Conservation (phyloP, 805 yeast species). For the Candida chilensis region DNA sequence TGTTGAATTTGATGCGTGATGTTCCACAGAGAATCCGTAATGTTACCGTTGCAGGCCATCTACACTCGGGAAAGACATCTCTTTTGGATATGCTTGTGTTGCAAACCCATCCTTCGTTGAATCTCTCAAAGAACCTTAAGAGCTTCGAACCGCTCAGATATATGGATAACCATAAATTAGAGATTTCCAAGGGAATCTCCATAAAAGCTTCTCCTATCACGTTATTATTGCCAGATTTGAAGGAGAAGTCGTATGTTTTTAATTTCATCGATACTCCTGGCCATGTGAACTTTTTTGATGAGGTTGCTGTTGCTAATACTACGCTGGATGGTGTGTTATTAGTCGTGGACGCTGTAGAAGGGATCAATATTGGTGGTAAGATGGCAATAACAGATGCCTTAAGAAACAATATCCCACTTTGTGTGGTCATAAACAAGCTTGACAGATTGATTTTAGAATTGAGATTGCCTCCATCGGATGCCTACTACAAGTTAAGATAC, state of each 20-base stretch:
- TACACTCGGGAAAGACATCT: slow-evolving; percentile 83
- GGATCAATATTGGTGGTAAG: slow-evolving; percentile 50
- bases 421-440: slow-evolving; percentile 66
- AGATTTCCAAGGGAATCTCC: slow-evolving; percentile 61
- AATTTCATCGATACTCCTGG: slow-evolving; percentile 89
- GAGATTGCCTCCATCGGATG: slow-evolving; percentile 63
- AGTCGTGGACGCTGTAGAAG: slow-evolving; percentile 83
- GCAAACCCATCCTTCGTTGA: slow-evolving; percentile 49
- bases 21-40: slow-evolving; percentile 64
- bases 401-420: slow-evolving; percentile 38
- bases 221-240: slow-evolving; percentile 43
- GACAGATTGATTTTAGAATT: slow-evolving; percentile 82
- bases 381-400: slow-evolving; percentile 43
- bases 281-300: slow-evolving; percentile 78
- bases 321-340: slow-evolving; percentile 59
- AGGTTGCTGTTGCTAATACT: slow-evolving; percentile 45
- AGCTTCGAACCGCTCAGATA: slow-evolving; percentile 46
- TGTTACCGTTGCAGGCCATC: slow-evolving; percentile 69
- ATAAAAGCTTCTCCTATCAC: slow-evolving; percentile 57
- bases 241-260: slow-evolving; percentile 41
- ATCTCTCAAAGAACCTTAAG: slow-evolving; percentile 14
- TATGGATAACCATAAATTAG: slow-evolving; percentile 65
- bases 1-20: slow-evolving; percentile 32
- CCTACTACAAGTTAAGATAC: slow-evolving; percentile 58
- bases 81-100: slow-evolving; percentile 58